These are phyloP conservation scores for Aspergillus conjunctus DNA, from an alignment of 495 filamentous ascomycete genomes.

Conservation along the genomic window DNA sequence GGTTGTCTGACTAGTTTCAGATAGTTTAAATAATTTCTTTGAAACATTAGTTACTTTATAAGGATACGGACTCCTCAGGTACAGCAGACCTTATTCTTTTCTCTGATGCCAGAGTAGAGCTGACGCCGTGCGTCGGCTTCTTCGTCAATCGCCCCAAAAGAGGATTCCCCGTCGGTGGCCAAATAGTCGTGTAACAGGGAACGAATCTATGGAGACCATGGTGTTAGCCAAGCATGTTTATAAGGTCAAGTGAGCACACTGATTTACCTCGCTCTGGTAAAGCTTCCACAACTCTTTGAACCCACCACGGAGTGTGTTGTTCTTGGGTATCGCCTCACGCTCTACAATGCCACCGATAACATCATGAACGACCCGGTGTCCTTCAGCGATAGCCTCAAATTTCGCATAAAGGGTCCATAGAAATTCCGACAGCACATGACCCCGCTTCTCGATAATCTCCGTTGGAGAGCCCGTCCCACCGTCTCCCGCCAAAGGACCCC, in stretches of 20 bases:
- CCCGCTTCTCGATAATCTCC: slow-evolving; percentile 69
- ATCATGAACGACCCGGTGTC: slow-evolving; percentile 92
- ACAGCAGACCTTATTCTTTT: slow-evolving; percentile 61
- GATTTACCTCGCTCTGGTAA: slow-evolving; percentile 68
- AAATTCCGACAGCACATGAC: slow-evolving; percentile 83
- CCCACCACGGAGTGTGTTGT: slow-evolving; percentile 65
- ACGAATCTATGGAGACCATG: slow-evolving; percentile 61
- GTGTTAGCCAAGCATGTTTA: slow-evolving; percentile 29
- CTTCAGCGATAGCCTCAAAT: slow-evolving; percentile 94
- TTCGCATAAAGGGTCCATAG: slow-evolving; percentile 92
- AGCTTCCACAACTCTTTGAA: slow-evolving; percentile 96
- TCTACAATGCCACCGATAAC: slow-evolving; percentile 78
- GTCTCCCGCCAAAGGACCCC: slow-evolving; percentile 55
- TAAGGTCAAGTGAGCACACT: neutral
- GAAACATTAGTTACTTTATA: slow-evolving; percentile 25
- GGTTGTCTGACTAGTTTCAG: slow-evolving; percentile 74
- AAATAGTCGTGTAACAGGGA: slow-evolving; percentile 95
- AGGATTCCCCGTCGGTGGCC: slow-evolving; percentile 80
- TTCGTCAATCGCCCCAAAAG: slow-evolving; percentile 48
- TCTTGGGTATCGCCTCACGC: slow-evolving; percentile 64
- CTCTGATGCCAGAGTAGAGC: slow-evolving; percentile 61
- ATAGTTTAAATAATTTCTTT: slow-evolving; percentile 83
- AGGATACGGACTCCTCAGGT: neutral
- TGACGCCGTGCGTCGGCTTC: slow-evolving; percentile 57
- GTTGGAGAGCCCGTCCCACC: slow-evolving; percentile 59